Conservation (phyloP, 306 rosid species). For the Psophocarpus tetragonolobus region DNA sequence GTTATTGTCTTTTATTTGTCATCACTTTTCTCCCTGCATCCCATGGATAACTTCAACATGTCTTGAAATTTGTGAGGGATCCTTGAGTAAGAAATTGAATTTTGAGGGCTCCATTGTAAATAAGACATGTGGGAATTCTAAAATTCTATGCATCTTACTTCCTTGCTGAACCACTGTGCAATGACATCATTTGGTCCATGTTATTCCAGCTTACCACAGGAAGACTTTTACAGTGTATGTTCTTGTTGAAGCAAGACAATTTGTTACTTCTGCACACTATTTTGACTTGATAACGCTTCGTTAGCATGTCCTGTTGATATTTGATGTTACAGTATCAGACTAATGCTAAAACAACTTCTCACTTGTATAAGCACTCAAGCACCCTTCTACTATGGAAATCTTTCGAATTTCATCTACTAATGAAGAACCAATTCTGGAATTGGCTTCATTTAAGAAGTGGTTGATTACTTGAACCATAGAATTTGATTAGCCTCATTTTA, state of each 20-base stretch:
- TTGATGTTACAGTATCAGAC: neutral
- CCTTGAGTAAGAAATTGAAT: neutral
- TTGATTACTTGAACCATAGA: constrained; percentile 1
- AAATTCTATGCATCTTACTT: neutral
- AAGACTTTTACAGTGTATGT: neutral
- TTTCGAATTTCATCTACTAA: neutral
- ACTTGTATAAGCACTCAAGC: neutral
- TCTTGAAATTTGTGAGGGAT: constrained; percentile 4
- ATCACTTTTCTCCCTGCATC: neutral
- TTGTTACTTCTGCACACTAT: neutral
- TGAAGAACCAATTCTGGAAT: neutral
- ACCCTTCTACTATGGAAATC: neutral
- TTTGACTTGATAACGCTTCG: constrained; percentile 1
- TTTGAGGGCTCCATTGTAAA: neutral
- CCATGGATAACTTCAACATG: neutral
- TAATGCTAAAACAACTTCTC: neutral
- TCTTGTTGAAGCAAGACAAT: constrained; percentile 1
- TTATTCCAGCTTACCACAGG: neutral
- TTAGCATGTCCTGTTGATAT: constrained; percentile 4
- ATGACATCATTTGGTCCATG: neutral
- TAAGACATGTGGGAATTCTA: neutral
- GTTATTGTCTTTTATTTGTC: neutral
- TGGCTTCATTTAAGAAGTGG: neutral
- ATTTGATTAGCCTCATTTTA: constrained; percentile 11
- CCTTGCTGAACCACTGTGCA: neutral